Evolutionary conservation across 768 basidiomycete species (phyloP).

Genomic region (Clitopilus passeckerianus): DNA sequence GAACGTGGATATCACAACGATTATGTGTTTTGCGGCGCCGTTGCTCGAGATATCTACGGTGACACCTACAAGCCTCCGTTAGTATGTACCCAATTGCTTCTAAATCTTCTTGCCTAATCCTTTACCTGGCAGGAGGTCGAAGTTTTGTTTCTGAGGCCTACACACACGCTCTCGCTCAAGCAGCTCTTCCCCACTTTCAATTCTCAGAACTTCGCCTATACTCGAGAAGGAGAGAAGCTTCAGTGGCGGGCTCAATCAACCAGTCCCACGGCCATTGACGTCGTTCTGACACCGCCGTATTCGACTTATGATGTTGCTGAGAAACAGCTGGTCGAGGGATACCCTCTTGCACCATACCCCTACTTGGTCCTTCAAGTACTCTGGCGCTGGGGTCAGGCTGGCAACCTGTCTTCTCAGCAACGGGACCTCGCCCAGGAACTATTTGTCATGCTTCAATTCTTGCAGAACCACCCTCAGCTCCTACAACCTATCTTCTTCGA

Average conservation of each 20-base stretch:
- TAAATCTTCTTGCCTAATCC: neutral
- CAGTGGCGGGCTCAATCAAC: neutral
- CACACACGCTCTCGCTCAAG: neutral
- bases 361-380: conserved; percentile 10
- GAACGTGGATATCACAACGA: neutral
- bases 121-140: neutral
- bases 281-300: neutral
- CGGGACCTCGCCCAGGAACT: neutral
- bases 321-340: neutral
- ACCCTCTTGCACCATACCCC: conserved; percentile 9
- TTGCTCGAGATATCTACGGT: neutral
- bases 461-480: conserved; percentile 1
- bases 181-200: neutral
- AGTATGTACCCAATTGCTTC: neutral
- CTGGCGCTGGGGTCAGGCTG: conserved; percentile 6
- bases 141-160: neutral
- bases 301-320: neutral
- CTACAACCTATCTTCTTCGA: conserved; percentile 7
- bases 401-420: neutral
- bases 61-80: neutral
- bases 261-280: neutral
- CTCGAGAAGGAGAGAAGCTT: neutral
- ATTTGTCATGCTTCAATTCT: conserved; percentile 5
- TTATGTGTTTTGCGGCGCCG: neutral
- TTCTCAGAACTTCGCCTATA: neutral